phyloP scores from a whole-genome alignment of 1,284 basidiomycete genomes.

The Ganoderma multipileum region DNA sequence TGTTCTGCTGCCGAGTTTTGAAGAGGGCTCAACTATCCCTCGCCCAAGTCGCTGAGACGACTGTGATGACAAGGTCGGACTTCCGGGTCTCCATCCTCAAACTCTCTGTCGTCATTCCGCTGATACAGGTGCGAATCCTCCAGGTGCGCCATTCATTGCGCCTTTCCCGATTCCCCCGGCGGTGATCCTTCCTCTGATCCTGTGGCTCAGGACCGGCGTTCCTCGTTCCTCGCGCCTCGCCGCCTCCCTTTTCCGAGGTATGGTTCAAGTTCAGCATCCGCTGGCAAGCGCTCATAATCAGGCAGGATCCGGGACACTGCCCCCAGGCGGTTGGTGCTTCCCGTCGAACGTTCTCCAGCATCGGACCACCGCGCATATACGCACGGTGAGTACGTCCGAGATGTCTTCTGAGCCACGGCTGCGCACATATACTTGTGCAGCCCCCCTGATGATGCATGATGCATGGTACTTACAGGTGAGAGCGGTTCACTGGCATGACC shows the following conservation, averaged over 20 bases:
- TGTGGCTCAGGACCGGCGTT: not conserved
- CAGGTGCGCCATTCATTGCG: not conserved
- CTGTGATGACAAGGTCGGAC: not conserved
- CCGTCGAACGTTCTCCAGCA: not conserved
- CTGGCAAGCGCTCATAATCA: not conserved
- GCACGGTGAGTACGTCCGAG: not conserved
- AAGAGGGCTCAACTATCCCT: not conserved
- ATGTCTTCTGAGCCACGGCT: not conserved
- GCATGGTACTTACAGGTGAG: too few species aligned
- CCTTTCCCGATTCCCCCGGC: not conserved
- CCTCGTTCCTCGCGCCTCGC: not conserved
- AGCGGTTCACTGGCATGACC: too few species aligned
- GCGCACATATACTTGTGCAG: not conserved
- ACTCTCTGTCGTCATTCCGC: not conserved
- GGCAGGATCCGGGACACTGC: not conserved
- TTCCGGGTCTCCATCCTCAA: not conserved
- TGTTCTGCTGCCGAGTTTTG: not conserved
- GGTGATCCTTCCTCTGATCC: not conserved
- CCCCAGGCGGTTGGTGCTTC: not conserved
- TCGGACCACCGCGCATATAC: not conserved
- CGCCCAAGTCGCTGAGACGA: not conserved
- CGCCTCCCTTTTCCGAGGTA: not conserved
- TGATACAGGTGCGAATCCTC: not conserved
- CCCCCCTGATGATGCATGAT: not conserved
- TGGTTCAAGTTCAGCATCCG: not conserved